Base-by-base conservation (phyloP, 2,329 filamentous ascomycete species). In the Coleophoma eucalyptorum region DNA sequence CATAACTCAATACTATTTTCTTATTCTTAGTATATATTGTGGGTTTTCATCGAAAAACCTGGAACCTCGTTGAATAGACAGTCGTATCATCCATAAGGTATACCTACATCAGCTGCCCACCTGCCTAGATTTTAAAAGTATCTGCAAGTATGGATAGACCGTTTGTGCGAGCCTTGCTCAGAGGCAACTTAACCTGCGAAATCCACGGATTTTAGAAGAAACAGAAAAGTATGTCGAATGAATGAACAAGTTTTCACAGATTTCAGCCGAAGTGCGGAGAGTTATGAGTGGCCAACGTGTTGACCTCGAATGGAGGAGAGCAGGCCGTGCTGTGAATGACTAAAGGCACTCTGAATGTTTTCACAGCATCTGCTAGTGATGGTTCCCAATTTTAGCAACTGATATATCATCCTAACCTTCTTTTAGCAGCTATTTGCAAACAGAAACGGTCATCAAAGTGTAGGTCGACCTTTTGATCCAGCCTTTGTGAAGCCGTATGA, bases 301-400 rank as follows among this genome's bases (percentile, higher is more conserved):
- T 16, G 34, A 13, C 34, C 34, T 37, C 34, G 16, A 16, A 37
- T 37, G 34, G 34, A 37, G 34, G 16, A 37, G 16, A 37, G 34
- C 6, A 37, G 34, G 16, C 49, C 18, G 44, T 48, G 8, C 34
- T 37, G 16, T 37, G 34, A 37, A 13, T 37, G 34, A 16, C 43
- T 53, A 34, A 49, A 56, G 43, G 59, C 56, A 46, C 52, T 50
- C 52, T 49, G 52, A 34, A 32, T 26, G 34, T 46, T 16, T 20
- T 48, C 21, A 48, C 46, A 5, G 35, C 26, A n/a, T 34, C 46
- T 21, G 37, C 16, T 15, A 31, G 18, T 4, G 50, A 51, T n/a
- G 65, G 66, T 49, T 45, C 49, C 2, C 53, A 53, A 20, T 60
- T 64, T 51, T 56, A 57, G n/a, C 59, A 55, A 43, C 45, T 58